Base-by-base conservation (phyloP, 2,329 filamentous ascomycete species). In the Sporothrix globosa region DNA sequence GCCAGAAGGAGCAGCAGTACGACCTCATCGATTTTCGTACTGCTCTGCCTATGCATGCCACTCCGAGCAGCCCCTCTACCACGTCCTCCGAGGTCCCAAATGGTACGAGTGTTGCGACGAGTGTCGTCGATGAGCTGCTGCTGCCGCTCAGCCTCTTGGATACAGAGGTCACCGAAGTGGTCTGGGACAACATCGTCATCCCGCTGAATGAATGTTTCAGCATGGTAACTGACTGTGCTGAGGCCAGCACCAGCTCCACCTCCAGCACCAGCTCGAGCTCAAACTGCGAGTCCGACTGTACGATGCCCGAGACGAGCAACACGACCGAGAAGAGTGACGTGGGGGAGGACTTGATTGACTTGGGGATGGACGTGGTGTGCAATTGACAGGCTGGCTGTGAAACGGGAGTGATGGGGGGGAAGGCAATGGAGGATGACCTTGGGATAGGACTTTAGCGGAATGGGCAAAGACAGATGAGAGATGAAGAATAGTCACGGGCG, bases 181-280 rank as follows among this genome's bases (percentile, higher is more conserved):
- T 71, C 27, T 71, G 69, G 69, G 48, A 41, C 46, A 61, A 67
- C 65, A 60, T 70, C 19, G 11, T 46, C 44, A 69, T 61, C n/a
- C 63, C 56, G 11, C 52, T 61, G n/a, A 9, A 19, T 27, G 41
- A 14, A 4, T 17, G 41, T 17, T 3, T 44, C 11, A 14, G 41
- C 41, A n/a, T 44, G 34, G 56, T 19, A 2, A 61, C 14, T 3
- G 56, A 44, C 27, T 7, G 34, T 41, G 56, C 34, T 9, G 34
- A 34, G 34, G 6, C 34, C 4, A 34, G 34, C 34, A 34, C 11
- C 11, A 44, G 10, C 41, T 44, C 41, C 41, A 9, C 2, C 41
- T 44, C 14, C 41, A 17, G 14, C 41, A 4, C 9, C 41, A 44
- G 41, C 41, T 44, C 14, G 41, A 44, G 34, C 34, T 34, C 6